A percentile compares a stretch with the other conserved stretches of the same genome.
These are phyloP conservation scores for Dorcoceras hygrometricum DNA, from an alignment of 257 asterid genomes.

Conservation along the genomic window DNA sequence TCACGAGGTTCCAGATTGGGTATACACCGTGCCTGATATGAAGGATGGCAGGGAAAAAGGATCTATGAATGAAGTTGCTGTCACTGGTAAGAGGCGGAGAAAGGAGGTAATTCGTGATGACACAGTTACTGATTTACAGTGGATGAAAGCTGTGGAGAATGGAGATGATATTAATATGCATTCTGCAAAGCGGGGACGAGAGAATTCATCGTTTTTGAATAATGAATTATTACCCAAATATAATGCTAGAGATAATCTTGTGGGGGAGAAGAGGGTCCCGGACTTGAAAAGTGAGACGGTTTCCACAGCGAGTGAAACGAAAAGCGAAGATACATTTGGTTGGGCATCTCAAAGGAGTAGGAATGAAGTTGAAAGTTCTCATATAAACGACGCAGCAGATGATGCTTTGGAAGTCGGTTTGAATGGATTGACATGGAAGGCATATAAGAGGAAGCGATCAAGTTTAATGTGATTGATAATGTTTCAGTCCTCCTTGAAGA, in stretches of 20 bases:
- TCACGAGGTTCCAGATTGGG: conserved; percentile 99
- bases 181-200: conserved; percentile 45
- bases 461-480: conserved; percentile 44
- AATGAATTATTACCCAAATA: conserved; percentile 33
- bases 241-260: conserved; percentile 20
- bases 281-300: conserved; percentile 40
- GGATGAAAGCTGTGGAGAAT: conserved; percentile 70
- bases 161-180: conserved; percentile 47
- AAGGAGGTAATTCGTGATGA: conserved; percentile 81
- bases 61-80: conserved; percentile 40
- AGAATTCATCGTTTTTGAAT: conserved; percentile 27
- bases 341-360: conserved; percentile 39
- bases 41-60: conserved; percentile 56
- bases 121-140: conserved; percentile 58
- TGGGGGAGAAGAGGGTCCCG: conserved; percentile 35
- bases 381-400: conserved; percentile 30
- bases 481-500: not conserved
- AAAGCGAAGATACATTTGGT: conserved; percentile 48
- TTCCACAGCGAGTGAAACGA: conserved; percentile 47
- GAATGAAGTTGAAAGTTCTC: conserved; percentile 51
- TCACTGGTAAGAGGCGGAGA: conserved; percentile 81
- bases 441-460: conserved; percentile 77
- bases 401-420: conserved; percentile 34
- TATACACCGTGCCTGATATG: conserved; percentile 48
- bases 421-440: conserved; percentile 70